These are phyloP conservation scores for Chytriomyces sp. DNA, from an alignment of 192 early-diverging fungal species.

Conservation along the genomic window DNA sequence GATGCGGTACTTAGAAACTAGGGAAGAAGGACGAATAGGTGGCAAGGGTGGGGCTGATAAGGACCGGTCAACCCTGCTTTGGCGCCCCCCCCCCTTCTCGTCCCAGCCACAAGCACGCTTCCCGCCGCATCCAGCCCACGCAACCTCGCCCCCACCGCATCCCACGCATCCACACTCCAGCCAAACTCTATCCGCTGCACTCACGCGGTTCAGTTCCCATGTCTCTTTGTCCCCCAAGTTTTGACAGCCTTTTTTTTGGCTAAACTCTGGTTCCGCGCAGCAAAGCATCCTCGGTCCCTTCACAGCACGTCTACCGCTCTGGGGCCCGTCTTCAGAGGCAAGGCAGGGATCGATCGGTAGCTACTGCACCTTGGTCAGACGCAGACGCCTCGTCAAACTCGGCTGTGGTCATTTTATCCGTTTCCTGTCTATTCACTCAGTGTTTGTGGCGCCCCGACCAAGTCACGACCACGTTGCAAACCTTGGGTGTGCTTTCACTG, in stretches of 20 bases:
- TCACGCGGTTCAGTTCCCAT: no score
- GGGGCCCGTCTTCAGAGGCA: not conserved
- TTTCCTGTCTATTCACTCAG: no score
- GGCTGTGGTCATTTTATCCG: no score
- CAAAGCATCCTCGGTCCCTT: not conserved
- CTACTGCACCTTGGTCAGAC: no score
- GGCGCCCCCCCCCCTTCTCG: no score
- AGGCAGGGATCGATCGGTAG: no score
- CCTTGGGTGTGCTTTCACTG: not conserved
- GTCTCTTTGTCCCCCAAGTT: not conserved
- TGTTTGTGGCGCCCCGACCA: no score
- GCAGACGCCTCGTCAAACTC: no score
- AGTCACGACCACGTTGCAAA: not conserved
- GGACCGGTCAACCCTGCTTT: no score
- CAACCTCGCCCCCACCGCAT: not conserved
- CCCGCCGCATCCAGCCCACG: no score
- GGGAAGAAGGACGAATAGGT: not conserved
- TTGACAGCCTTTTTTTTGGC: not conserved
- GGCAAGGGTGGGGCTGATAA: no score
- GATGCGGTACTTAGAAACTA: not conserved
- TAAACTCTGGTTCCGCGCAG: not conserved
- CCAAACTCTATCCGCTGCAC: not conserved
- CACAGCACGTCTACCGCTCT: not conserved
- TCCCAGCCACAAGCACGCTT: no score
- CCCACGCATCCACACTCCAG: not conserved